phyloP scores from a whole-genome alignment of 2,329 filamentous ascomycete species.

The Calonectria henricotiae region DNA sequence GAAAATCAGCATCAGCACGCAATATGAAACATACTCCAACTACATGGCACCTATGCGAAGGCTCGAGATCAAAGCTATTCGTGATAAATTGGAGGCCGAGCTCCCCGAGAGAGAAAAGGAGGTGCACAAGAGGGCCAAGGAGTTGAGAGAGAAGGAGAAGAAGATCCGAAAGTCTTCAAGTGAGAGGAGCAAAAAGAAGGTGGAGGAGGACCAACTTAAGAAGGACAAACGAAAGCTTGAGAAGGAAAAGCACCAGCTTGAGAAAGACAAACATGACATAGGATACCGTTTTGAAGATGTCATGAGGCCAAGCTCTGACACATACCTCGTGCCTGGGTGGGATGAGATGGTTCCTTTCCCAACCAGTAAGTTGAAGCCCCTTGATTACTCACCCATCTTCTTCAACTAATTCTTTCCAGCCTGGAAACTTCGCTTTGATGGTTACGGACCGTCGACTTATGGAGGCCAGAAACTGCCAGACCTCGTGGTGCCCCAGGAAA shows the following conservation, averaged over 20 bases:
- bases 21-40: conserved; percentile 42
- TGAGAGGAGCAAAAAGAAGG: conserved; percentile 20
- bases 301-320: conserved; percentile 32
- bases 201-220: conserved; percentile 4
- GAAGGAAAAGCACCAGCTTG: not conserved
- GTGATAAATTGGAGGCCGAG: not conserved
- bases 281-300: conserved; percentile 21
- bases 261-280: conserved; percentile 27
- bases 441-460: conserved; percentile 38
- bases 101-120: not conserved
- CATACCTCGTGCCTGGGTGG: conserved; percentile 45
- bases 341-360: conserved; percentile 49
- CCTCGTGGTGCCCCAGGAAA: not conserved
- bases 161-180: conserved; percentile 19
- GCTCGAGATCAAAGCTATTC: conserved; percentile 30
- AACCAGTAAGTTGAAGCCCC: conserved; percentile 25
- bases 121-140: not conserved
- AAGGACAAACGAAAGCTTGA: conserved; percentile 13
- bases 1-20: conserved; percentile 37
- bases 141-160: not conserved
- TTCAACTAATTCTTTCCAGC: not conserved
- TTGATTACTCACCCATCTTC: not conserved
- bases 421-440: conserved; percentile 40
- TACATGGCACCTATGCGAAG: conserved; percentile 47
- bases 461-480: not conserved